These are phyloP conservation scores for Lipomyces yamadae DNA, from an alignment of 805 yeast genomes.

Conservation along the genomic window DNA sequence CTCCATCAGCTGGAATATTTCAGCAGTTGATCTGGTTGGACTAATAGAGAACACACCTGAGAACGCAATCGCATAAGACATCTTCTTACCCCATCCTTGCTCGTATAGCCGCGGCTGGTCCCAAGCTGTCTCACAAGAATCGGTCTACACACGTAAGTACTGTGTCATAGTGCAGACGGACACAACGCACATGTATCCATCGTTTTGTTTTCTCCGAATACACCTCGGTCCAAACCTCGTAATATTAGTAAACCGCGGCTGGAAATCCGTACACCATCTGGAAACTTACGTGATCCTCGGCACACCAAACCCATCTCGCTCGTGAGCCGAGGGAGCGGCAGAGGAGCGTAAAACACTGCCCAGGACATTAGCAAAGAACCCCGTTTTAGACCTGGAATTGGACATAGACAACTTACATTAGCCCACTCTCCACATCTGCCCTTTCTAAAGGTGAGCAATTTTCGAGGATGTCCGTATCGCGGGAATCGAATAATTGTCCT, in stretches of 20 bases:
- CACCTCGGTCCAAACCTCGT: constrained; percentile 76
- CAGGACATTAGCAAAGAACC: neutral
- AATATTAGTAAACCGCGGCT: neutral
- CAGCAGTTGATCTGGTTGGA: neutral
- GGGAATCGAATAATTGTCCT: constrained; percentile 62
- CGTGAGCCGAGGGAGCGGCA: constrained; percentile 68
- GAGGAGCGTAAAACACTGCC: constrained; percentile 65
- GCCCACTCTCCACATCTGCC: constrained; percentile 99
- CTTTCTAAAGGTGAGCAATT: constrained; percentile 60
- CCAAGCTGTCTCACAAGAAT: constrained; percentile 83
- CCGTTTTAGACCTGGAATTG: neutral
- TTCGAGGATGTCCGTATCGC: constrained; percentile 70
- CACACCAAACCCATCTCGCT: constrained; percentile 80
- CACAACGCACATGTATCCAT: constrained; percentile 72
- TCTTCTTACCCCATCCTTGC: constrained; percentile 89
- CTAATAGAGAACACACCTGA: constrained; percentile 45
- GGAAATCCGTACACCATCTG: constrained; percentile 1
- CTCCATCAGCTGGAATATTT: constrained; percentile 49
- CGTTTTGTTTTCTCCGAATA: constrained; percentile 62
- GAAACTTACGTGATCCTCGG: constrained; percentile 78
- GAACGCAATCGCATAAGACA: constrained; percentile 84
- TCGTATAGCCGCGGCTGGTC: constrained; percentile 81
- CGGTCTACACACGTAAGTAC: constrained; percentile 46
- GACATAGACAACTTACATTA: constrained; percentile 47
- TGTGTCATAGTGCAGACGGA: neutral